Evolutionary conservation across 345 rosid species (phyloP).

Genomic region (Trapa bicornis): DNA sequence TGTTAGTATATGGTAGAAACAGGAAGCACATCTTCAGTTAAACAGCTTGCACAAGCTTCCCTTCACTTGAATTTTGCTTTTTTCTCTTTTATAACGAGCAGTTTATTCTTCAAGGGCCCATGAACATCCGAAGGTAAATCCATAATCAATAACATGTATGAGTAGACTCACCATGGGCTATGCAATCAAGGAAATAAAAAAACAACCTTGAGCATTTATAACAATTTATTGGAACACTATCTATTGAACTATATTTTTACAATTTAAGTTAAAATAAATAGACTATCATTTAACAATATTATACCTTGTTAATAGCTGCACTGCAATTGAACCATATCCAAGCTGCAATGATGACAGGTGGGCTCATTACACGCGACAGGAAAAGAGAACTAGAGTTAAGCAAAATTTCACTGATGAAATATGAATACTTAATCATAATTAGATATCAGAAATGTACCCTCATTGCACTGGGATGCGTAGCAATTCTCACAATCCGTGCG

Average conservation of each 20-base stretch:
- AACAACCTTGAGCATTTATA: no score
- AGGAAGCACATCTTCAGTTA: neutral
- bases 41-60: neutral
- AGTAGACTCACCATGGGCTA: no score
- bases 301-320: conserved; percentile 78
- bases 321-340: conserved; percentile 95
- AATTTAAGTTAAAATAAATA: neutral
- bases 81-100: no score
- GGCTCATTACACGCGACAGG: neutral
- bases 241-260: neutral
- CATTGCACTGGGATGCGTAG: conserved; percentile 94
- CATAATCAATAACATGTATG: no score
- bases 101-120: no score
- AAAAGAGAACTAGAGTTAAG: conserved; percentile 3
- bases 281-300: neutral
- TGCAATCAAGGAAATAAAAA: no score
- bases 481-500: conserved; percentile 94
- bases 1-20: neutral
- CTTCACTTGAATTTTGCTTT: neutral
- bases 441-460: conserved; percentile 36
- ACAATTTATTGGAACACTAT: no score
- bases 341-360: conserved; percentile 34
- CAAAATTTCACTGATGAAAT: conserved; percentile 1
- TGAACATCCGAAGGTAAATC: no score
- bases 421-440: neutral